A percentile compares a stretch with the other conserved stretches of the same genome.
phyloP scores from a whole-genome alignment of 2,329 filamentous ascomycete genomes.

The Fusarium burgessii region DNA sequence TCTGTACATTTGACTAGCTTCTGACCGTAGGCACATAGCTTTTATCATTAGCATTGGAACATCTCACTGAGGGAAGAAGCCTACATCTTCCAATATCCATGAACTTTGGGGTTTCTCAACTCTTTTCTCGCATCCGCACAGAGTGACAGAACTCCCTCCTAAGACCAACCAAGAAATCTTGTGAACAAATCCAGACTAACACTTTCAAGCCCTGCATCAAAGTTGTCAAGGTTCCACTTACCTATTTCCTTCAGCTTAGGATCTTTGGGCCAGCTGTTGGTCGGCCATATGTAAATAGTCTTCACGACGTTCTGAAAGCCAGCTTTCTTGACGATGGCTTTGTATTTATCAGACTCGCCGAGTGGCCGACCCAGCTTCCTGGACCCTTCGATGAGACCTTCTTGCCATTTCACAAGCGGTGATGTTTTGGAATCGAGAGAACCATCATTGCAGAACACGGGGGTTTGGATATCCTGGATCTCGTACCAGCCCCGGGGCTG shows the following conservation, averaged over 20 bases:
- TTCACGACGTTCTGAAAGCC: conserved; percentile 31
- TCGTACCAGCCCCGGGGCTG: conserved; percentile 27
- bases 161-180: conserved; percentile 18
- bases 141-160: conserved; percentile 15
- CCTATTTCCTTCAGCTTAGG: conserved; percentile 38
- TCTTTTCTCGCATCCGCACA: conserved; percentile 22
- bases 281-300: conserved; percentile 35
- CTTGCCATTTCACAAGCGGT: conserved; percentile 18
- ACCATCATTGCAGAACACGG: conserved; percentile 17
- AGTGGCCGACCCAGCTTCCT: conserved; percentile 26
- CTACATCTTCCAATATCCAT: conserved; percentile 24
- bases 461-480: conserved; percentile 32
- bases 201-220: conserved; percentile 24
- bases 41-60: fast-evolving
- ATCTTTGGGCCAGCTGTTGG: conserved; percentile 31
- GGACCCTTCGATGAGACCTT: conserved; percentile 13
- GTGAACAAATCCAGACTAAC: conserved; percentile 34
- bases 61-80: fast-evolving
- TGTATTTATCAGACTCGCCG: conserved; percentile 17
- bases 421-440: conserved; percentile 8
- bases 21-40: conserved; percentile 12
- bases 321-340: conserved; percentile 2
- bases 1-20: background rate
- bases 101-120: conserved; percentile 17
- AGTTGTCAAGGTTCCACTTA: conserved; percentile 29